These are phyloP conservation scores for Metschnikowia aberdeeniae DNA, from an alignment of 805 yeast species.

Conservation along the genomic window DNA sequence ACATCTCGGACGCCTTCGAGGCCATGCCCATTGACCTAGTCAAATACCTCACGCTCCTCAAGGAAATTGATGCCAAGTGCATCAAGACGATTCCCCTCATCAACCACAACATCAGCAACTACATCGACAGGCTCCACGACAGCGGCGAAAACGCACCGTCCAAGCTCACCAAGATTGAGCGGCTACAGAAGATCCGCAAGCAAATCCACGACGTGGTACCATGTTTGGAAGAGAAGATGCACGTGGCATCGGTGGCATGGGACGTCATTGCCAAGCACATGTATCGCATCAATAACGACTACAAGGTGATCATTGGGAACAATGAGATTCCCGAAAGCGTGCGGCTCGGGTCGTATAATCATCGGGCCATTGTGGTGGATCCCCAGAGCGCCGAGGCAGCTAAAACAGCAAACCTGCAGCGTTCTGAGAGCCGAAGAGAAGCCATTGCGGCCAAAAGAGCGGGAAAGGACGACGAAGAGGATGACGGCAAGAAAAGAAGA, in stretches of 20 bases:
- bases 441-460: conserved; percentile 89
- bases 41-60: conserved; percentile 78
- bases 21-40: conserved; percentile 83
- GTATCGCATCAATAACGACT: conserved; percentile 74
- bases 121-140: conserved; percentile 26
- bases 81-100: conserved; percentile 68
- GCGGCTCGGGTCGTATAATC: conserved; percentile 74
- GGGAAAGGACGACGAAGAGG: conserved; percentile 35
- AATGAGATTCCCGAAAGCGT: conserved; percentile 79
- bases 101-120: conserved; percentile 50
- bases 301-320: conserved; percentile 62
- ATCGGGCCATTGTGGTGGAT: conserved; percentile 82
- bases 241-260: conserved; percentile 87
- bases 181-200: conserved; percentile 39
- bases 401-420: conserved; percentile 65
- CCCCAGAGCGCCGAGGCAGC: conserved; percentile 42
- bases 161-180: conserved; percentile 21
- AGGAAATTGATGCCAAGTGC: conserved; percentile 95
- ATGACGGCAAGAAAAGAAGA: conserved; percentile 17
- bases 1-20: conserved; percentile 84
- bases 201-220: conserved; percentile 73
- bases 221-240: conserved; percentile 94
- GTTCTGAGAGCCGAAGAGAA: conserved; percentile 85
- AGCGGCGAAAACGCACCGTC: conserved; percentile 7
- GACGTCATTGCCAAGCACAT: conserved; percentile 70